A percentile compares a stretch with the other conserved stretches of the same genome.
These are phyloP conservation scores for Podila epicladia DNA, from an alignment of 192 early-diverging fungal genomes.

Conservation along the genomic window DNA sequence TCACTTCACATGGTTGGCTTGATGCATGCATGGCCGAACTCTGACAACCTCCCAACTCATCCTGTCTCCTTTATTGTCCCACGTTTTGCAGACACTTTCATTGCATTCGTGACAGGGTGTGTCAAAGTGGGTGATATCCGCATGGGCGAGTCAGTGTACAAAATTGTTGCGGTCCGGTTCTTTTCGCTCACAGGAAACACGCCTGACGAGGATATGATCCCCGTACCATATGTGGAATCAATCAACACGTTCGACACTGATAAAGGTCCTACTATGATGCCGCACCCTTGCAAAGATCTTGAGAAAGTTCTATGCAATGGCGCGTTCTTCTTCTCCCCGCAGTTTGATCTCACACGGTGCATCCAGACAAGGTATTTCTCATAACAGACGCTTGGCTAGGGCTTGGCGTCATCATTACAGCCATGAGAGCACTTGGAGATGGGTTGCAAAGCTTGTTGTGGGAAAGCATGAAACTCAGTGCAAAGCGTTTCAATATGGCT, in stretches of 20 bases:
- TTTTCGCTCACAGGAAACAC: conserved; percentile 79
- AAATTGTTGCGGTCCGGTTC: conserved; percentile 77
- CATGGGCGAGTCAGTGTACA: conserved; percentile 70
- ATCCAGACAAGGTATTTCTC: conserved; percentile 72
- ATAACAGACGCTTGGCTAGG: no score
- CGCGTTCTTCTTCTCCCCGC: conserved; percentile 92
- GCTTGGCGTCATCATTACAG: no score
- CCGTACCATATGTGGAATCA: conserved; percentile 37
- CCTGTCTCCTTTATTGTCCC: conserved; percentile 39
- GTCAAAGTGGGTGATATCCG: conserved; percentile 67
- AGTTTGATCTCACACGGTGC: conserved; percentile 88
- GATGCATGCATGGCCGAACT: conserved; percentile 2
- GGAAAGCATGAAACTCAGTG: no score
- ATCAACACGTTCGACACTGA: conserved; percentile 53
- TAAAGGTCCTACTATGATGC: conserved; percentile 54
- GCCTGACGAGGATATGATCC: conserved; percentile 72
- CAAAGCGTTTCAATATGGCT: no score
- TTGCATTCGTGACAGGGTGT: conserved; percentile 76
- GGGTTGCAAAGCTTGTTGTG: no score
- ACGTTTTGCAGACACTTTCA: conserved; percentile 66
- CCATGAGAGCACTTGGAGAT: no score
- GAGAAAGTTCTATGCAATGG: conserved; percentile 85
- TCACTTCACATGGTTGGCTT: conserved; percentile 9
- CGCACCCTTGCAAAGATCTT: conserved; percentile 83
- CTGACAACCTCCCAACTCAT: neutral